phyloP scores from a whole-genome alignment of 1,284 basidiomycete genomes.

The Rhizoctonia solani region DNA sequence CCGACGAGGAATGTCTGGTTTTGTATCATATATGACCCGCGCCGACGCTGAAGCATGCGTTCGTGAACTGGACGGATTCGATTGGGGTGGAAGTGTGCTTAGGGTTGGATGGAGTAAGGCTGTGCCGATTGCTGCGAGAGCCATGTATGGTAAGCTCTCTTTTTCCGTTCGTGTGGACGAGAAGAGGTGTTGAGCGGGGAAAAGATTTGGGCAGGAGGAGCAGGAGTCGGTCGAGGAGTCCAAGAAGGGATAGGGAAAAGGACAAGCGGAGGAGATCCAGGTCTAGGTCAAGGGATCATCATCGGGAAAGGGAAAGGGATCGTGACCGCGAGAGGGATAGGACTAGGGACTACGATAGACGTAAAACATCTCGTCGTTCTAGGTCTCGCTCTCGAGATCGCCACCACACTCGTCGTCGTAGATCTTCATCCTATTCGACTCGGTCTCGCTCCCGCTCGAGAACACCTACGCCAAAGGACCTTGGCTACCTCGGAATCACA shows the following conservation, averaged over 20 bases:
- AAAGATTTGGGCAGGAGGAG: conserved; percentile 28
- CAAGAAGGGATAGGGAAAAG: not conserved
- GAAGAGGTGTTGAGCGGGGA: conserved; percentile 6
- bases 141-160: conserved; percentile 72
- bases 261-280: conserved; percentile 22
- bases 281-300: conserved; percentile 25
- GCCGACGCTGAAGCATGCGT: conserved; percentile 87
- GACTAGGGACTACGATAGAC: conserved; percentile 25
- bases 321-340: conserved; percentile 39
- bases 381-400: conserved; percentile 37
- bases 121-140: conserved; percentile 77
- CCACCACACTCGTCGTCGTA: conserved; percentile 30
- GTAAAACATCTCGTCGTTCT: conserved; percentile 44
- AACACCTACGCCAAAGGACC: conserved; percentile 40
- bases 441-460: conserved; percentile 43
- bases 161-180: not conserved
- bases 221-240: conserved; percentile 1
- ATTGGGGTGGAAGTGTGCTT: conserved; percentile 86
- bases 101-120: conserved; percentile 96
- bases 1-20: conserved; percentile 83
- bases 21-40: conserved; percentile 94
- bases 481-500: conserved; percentile 19
- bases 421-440: conserved; percentile 32
- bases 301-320: conserved; percentile 35
- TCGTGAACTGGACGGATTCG: conserved; percentile 84